Evolutionary conservation across 257 asterid species (phyloP).

Genomic region (Przewalskia tangutica): DNA sequence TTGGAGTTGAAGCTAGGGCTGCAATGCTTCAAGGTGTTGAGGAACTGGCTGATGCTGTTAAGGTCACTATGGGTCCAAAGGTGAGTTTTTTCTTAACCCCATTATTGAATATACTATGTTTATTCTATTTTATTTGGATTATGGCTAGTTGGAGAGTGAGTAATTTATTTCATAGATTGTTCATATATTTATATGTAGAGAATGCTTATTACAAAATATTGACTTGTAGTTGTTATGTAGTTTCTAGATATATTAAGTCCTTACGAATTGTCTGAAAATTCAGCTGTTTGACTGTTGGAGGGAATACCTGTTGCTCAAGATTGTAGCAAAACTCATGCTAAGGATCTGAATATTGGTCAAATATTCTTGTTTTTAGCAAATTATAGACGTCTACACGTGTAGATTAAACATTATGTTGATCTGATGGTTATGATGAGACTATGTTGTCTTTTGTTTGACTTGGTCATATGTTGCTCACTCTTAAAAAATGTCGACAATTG

Average conservation of each 20-base stretch:
- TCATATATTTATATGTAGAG: neutral
- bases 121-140: neutral
- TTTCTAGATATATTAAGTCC: too few species aligned
- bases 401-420: neutral
- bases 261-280: too few species aligned
- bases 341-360: neutral
- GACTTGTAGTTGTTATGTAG: too few species aligned
- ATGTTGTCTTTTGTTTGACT: neutral
- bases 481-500: too few species aligned
- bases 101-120: neutral
- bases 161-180: neutral
- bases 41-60: conserved; percentile 53
- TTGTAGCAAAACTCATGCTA: neutral
- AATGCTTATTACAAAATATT: too few species aligned
- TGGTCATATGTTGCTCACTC: neutral
- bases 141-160: neutral
- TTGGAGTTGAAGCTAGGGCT: conserved; percentile 57
- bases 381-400: neutral
- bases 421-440: neutral
- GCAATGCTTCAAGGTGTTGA: conserved; percentile 57
- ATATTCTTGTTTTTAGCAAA: neutral
- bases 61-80: conserved; percentile 65
- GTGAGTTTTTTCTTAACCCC: conserved; percentile 8
- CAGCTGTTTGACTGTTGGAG: neutral
- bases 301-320: neutral